Evolutionary conservation across 1,284 basidiomycete genomes (phyloP).

Genomic region (Fomes fomentarius): DNA sequence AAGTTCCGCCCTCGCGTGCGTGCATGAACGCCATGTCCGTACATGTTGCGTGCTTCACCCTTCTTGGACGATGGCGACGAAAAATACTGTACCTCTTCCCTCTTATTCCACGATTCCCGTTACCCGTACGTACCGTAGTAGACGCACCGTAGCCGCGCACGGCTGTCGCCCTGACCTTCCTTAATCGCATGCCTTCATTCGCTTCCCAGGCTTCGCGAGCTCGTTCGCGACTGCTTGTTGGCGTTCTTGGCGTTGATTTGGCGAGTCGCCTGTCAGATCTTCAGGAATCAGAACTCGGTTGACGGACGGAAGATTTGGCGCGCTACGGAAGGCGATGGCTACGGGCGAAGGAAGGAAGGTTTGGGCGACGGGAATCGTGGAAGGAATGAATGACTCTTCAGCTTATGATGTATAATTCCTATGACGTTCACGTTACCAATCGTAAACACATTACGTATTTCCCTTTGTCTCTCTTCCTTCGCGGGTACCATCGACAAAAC

Average conservation of each 20-base stretch:
- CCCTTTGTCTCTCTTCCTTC: not conserved
- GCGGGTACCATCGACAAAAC: no score
- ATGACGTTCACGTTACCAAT: not conserved
- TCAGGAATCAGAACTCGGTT: not conserved
- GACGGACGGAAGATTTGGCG: not conserved
- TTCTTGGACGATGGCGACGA: not conserved
- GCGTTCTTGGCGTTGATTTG: no score
- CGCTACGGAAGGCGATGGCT: no score
- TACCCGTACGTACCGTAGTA: slow-evolving; percentile 14
- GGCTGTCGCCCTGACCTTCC: slow-evolving; percentile 6
- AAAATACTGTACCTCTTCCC: slow-evolving; percentile 11
- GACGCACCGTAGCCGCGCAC: slow-evolving; percentile 16
- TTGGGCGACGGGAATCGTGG: not conserved
- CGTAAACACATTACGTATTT: no score
- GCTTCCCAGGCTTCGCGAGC: not conserved
- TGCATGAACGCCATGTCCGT: slow-evolving; percentile 21
- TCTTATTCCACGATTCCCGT: not conserved
- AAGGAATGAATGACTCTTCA: not conserved
- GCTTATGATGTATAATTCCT: slow-evolving; percentile 4
- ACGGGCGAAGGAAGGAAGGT: no score
- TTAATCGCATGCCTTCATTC: slow-evolving; percentile 7
- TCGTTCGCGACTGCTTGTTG: not conserved
- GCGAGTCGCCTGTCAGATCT: no score
- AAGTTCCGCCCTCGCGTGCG: slow-evolving; percentile 66
- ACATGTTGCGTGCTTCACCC: not conserved